Evolutionary conservation across 2,329 filamentous ascomycete genomes (phyloP).

Genomic region (Colletotrichum sp.): DNA sequence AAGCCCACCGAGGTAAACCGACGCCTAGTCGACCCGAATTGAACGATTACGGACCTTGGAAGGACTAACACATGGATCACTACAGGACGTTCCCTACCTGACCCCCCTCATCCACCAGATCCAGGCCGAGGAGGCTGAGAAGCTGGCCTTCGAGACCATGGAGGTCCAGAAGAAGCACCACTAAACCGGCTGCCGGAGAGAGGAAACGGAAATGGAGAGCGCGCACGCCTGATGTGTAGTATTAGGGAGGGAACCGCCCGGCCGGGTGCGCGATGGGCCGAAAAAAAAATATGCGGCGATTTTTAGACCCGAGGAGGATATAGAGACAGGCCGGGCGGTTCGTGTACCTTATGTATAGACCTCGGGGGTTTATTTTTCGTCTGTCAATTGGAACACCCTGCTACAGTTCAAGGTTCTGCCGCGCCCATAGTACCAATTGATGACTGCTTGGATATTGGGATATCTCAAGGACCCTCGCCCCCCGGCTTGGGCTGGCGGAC

Average conservation of each 20-base stretch:
- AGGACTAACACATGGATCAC: constrained; percentile 21
- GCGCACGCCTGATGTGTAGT: constrained; percentile 21
- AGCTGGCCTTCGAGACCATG: constrained; percentile 56
- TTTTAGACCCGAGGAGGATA: constrained; percentile 4
- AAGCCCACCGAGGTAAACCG: constrained; percentile 56
- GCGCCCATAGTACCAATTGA: constrained; percentile 11
- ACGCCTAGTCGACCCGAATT: neutral
- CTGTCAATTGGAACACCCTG: constrained; percentile 20
- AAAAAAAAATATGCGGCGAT: neutral
- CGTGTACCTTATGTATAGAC: constrained; percentile 25
- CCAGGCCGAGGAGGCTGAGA: constrained; percentile 55
- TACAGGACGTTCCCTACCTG: constrained; percentile 60
- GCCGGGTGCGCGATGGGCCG: constrained; percentile 4
- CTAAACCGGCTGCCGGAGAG: constrained; percentile 11
- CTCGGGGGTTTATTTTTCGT: constrained; percentile 17
- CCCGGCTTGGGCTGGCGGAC: neutral
- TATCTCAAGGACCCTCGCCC: neutral
- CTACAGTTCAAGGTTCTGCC: constrained; percentile 10
- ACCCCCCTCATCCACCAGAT: constrained; percentile 57
- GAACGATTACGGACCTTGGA: neutral
- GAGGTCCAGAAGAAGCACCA: constrained; percentile 54
- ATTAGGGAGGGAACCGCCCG: constrained; percentile 16
- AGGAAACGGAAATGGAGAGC: neutral
- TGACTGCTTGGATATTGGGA: neutral
- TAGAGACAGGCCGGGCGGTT: constrained; percentile 12